These are phyloP conservation scores for Aspergillus fumigatus DNA, from an alignment of 2,329 filamentous ascomycete genomes.

Conservation along the genomic window DNA sequence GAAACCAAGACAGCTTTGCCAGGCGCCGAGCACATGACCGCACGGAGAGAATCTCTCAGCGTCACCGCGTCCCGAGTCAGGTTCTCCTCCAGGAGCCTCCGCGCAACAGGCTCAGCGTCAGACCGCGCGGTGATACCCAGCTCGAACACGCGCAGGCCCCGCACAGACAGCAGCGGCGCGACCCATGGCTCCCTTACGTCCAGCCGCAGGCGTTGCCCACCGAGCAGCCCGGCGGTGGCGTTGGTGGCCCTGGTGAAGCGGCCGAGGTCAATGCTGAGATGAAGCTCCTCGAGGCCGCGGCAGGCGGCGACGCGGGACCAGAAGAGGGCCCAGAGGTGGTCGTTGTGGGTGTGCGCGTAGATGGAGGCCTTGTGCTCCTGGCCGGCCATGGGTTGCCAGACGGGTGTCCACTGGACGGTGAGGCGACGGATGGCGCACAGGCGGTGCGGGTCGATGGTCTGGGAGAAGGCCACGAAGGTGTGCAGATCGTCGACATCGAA, in stretches of 20 bases:
- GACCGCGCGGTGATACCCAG: constrained; percentile 31
- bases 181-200: constrained; percentile 26
- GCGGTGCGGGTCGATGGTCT: constrained; percentile 15
- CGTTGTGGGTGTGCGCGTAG: constrained; percentile 35
- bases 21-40: constrained; percentile 20
- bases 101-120: constrained; percentile 23
- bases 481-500: constrained; percentile 36
- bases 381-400: constrained; percentile 32
- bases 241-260: constrained; percentile 19
- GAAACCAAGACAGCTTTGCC: constrained; percentile 1
- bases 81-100: constrained; percentile 20
- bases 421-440: constrained; percentile 19
- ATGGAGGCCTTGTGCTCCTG: constrained; percentile 27
- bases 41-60: constrained; percentile 23
- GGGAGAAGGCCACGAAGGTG: constrained; percentile 32
- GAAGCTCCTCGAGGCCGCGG: constrained; percentile 15
- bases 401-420: constrained; percentile 31
- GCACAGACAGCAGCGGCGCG: constrained; percentile 23
- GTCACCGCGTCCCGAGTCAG: constrained; percentile 22
- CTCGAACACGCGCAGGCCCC: constrained; percentile 28
- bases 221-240: constrained; percentile 12
- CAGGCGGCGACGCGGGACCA: constrained; percentile 24
- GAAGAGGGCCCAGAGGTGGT: constrained; percentile 29
- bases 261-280: constrained; percentile 28
- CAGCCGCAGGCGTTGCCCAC: constrained; percentile 23